These are phyloP conservation scores for Cryphonectria parasitica DNA, from an alignment of 2,329 filamentous ascomycete species.

Conservation along the genomic window DNA sequence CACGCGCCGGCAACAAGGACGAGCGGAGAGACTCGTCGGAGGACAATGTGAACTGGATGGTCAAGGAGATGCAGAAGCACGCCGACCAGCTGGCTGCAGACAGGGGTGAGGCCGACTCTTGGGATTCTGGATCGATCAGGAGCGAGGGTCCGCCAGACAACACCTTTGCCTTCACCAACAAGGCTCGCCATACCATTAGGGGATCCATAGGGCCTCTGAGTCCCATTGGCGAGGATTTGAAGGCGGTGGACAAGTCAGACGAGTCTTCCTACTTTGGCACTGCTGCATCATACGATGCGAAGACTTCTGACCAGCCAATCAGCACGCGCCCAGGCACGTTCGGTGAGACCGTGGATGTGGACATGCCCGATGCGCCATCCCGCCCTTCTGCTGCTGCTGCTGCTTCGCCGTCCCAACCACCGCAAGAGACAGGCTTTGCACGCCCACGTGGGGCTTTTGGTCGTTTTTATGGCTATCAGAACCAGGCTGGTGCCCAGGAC, in stretches of 20 bases:
- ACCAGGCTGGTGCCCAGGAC: slow-evolving; percentile 43
- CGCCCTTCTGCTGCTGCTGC: slow-evolving; percentile 4
- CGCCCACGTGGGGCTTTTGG: slow-evolving; percentile 41
- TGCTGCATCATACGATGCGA: slow-evolving; percentile 24
- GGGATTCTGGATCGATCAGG: slow-evolving; percentile 38
- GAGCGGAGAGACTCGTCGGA: slow-evolving; percentile 64
- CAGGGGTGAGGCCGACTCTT: slow-evolving; percentile 36
- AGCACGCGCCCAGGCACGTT: slow-evolving; percentile 4
- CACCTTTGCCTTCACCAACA: slow-evolving; percentile 40
- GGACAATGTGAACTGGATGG: slow-evolving; percentile 70
- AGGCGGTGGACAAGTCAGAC: slow-evolving; percentile 10
- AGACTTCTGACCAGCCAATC: slow-evolving; percentile 33
- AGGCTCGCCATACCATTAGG: slow-evolving; percentile 32
- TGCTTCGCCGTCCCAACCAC: slow-evolving; percentile 38
- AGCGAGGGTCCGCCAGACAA: slow-evolving; percentile 42
- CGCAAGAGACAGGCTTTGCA: slow-evolving; percentile 46
- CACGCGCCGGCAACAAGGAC: slow-evolving; percentile 35
- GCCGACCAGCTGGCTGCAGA: slow-evolving; percentile 62
- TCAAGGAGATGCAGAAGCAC: slow-evolving; percentile 80
- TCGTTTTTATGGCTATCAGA: slow-evolving; percentile 42
- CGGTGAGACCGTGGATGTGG: slow-evolving; percentile 35
- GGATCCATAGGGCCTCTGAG: slow-evolving; percentile 32
- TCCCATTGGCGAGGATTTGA: slow-evolving; percentile 37
- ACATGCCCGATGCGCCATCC: slow-evolving; percentile 34
- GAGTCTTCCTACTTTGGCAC: slow-evolving; percentile 22